These are phyloP conservation scores for Hypoxylon sp. DNA, from an alignment of 2,329 filamentous ascomycete genomes.

Conservation along the genomic window DNA sequence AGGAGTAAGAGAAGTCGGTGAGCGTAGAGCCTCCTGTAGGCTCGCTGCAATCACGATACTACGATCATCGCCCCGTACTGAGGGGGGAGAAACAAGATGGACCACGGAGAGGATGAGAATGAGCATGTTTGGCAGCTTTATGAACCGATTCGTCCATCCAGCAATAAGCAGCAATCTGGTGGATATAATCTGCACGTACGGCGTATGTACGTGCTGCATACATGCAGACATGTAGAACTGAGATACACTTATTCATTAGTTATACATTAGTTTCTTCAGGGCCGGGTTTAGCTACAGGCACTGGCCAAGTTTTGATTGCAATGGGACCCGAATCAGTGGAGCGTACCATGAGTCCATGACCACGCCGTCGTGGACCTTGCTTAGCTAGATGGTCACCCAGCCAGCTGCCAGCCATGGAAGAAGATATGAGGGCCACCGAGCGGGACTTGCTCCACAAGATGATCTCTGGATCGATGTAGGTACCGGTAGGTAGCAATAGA, in stretches of 20 bases:
- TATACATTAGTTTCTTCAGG: no score
- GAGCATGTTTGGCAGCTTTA: constrained; percentile 21
- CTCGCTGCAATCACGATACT: constrained; percentile 26
- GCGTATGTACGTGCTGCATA: no score
- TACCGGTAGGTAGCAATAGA: constrained; percentile 1
- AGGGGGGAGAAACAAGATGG: constrained; percentile 27
- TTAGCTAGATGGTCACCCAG: constrained; percentile 41
- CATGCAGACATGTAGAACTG: no score
- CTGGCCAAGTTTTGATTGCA: constrained; percentile 23
- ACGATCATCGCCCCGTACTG: constrained; percentile 31
- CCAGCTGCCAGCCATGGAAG: constrained; percentile 32
- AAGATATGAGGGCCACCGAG: constrained; percentile 39
- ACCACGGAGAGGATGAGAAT: constrained; percentile 3
- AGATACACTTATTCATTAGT: no score
- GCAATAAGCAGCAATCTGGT: constrained; percentile 8
- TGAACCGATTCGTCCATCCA: constrained; percentile 14
- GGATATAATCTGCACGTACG: no score
- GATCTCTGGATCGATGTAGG: constrained; percentile 19
- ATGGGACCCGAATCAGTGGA: constrained; percentile 11
- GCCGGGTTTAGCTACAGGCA: no score
- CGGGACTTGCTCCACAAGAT: constrained; percentile 15
- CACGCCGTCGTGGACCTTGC: constrained; percentile 20
- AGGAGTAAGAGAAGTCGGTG: constrained; percentile 31
- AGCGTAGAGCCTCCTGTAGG: constrained; percentile 26
- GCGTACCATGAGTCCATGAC: no score